Base-by-base conservation (phyloP, 1,139 yeast genomes). In the Candida sanyaensis region DNA sequence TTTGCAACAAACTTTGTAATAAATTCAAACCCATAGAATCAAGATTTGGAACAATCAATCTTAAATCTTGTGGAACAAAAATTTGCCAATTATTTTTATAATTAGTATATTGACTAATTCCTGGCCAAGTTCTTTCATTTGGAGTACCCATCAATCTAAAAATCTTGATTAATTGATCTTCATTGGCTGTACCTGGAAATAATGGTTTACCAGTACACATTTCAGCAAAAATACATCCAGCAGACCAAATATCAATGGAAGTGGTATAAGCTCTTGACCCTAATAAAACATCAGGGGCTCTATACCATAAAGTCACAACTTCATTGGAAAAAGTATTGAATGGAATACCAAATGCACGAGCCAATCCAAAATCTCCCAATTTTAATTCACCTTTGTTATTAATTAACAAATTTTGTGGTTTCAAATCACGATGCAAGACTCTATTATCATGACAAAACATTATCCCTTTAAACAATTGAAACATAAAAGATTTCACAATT, bases 121-220 rank as follows among this genome's bases (percentile, higher is more conserved):
- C 96, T 0, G 98, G 97, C 99, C 99, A 95, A 5, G 96, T 86
- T 54, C 89, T 78, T 66, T 92, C 98, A 59, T 86, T 88, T 37
- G 99, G 99, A 1, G 98, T 92, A 17, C 99, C 99, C 96, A 92
- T 88, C 37, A 88, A 77, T 60, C 93, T 84, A 69, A 93, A 93
- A 47, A 93, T 95, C 62, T 88, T 84, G 60, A 84, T 81, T 60
- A 93, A 75, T 66, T 93, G 98, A 68, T 93, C 99, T 49, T 93
- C 98, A 65, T 93, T 95, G 41, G 96, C 90, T 7, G 95, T 83
- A 3, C 99, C 99, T 1, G 99, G 97, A 66, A 93, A 93, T 48
- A 93, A 72, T 0, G 99, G 97, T 59, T 93, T 86, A n/a, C 99
- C 99, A 8, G 97, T 89, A 58, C 93, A 86, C 99, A 93, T 93